Conservation (phyloP, 208 protist species). For the Herpetomonas samuelpessoai region DNA sequence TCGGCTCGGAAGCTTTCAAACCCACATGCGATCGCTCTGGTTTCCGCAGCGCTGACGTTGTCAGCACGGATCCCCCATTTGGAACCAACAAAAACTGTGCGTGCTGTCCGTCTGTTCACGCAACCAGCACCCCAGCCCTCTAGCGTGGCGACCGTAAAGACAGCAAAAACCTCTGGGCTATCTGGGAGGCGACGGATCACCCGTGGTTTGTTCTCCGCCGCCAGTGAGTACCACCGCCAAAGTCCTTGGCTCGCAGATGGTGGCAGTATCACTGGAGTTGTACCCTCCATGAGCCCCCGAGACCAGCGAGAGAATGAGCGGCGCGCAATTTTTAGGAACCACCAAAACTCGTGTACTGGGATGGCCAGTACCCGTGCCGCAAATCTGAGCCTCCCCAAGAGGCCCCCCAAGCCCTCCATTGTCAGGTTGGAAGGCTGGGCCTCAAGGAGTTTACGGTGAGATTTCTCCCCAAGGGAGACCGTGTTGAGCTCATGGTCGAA, state of each 20-base stretch:
- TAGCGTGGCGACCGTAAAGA: neutral
- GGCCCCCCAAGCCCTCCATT: neutral
- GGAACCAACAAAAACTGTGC: neutral
- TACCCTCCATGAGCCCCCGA: neutral
- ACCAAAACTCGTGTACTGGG: neutral
- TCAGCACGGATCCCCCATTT: neutral
- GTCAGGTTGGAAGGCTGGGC: too few relatives aligned
- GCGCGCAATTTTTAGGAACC: neutral
- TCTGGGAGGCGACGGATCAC: neutral
- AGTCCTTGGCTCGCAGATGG: neutral
- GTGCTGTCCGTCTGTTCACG: neutral
- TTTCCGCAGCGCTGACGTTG: neutral
- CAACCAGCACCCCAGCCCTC: neutral
- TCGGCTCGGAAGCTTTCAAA: neutral
- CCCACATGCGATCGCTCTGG: neutral
- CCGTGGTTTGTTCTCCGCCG: neutral
- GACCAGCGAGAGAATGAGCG: neutral
- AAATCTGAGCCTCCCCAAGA: neutral
- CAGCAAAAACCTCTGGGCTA: neutral
- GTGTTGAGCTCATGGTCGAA: neutral
- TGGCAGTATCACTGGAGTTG: neutral
- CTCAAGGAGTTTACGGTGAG: too few relatives aligned
- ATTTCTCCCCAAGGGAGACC: neutral
- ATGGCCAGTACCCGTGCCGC: neutral
- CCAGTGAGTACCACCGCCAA: neutral